Evolutionary conservation across 129 eudicot species (phyloP), one percentile per base, ranked within the genome.

Genomic region (Mikania micrantha): DNA sequence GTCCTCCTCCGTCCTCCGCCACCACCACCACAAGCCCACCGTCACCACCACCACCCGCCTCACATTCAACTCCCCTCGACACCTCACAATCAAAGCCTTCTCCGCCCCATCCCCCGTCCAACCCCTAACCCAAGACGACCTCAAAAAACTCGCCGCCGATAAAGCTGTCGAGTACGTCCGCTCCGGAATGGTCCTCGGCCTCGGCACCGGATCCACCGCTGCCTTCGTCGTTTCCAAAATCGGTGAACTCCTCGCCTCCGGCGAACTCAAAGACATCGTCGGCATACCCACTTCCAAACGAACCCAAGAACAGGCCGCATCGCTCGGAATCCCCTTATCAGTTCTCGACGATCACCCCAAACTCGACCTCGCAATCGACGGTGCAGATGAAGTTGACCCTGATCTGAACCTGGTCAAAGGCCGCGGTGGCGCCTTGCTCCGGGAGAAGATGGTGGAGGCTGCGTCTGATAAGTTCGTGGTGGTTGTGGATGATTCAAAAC

Each of bases 181-280:
- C 20, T 65, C 79, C 85, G 95, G 98, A 66, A 93, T 93, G 98
- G 91, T 88, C 39, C 84, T 93, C 29, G 98, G 98, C 44, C 90
- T 93, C 32, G 98, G 98, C 34, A 93, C 98, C 65, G 98, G 98
- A 45, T 88, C 96, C 83, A 93, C 98, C 70, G 98, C 98, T 77
- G 96, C 96, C 71, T 88, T 88, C 68, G 98, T 90, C 58, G 98
- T 93, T 19, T 75, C 83, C 57, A 84, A 90, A 60, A 81, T 93
- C 80, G 98, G 98, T 17, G 83, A 76, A 31, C 90, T 88, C 34
- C 77, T 84, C 69, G 28, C 79, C 9, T 57, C 84, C 66, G 95
- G 96, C 44, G 52, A 81, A 13, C 69, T 93, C 0, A 80, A 78
- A 7, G 44, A 88, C 81, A 93, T 93, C 32, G 85, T 93, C 19